These are phyloP conservation scores for Stemphylium lycopersici DNA, from an alignment of 2,329 filamentous ascomycete genomes.

Conservation along the genomic window DNA sequence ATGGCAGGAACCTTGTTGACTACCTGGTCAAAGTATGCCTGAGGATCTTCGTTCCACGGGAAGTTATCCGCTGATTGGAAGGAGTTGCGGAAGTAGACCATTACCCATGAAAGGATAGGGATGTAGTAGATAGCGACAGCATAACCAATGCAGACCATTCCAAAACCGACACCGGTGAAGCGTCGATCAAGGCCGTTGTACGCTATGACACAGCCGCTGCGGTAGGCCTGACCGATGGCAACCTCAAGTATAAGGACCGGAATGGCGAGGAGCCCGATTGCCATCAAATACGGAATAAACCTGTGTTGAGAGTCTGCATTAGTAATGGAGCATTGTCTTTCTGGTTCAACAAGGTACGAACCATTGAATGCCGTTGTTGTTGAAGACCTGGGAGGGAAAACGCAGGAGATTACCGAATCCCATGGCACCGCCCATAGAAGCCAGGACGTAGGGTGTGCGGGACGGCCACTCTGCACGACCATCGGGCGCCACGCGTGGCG, in stretches of 20 bases:
- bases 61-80: conserved; percentile 16
- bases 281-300: not conserved
- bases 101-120: conserved; percentile 23
- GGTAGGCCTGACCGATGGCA: conserved; percentile 2
- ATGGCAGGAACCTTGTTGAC: conserved; percentile 1
- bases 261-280: not conserved
- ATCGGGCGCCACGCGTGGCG: conserved; percentile 2
- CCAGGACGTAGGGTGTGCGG: not conserved
- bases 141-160: conserved; percentile 5
- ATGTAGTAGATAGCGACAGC: conserved; percentile 17
- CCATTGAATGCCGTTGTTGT: conserved; percentile 4
- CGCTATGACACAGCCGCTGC: conserved; percentile 6
- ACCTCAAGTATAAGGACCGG: not conserved
- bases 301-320: too few relatives aligned
- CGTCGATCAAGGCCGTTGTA: conserved; percentile 5
- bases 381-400: conserved; percentile 5
- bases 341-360: not conserved
- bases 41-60: conserved; percentile 17
- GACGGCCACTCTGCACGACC: conserved; percentile 5
- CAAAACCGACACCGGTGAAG: conserved; percentile 2
- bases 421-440: conserved; percentile 4
- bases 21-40: conserved; percentile 11
- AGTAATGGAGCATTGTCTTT: too few relatives aligned
- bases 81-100: conserved; percentile 23
- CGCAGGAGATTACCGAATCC: conserved; percentile 2